Base-by-base conservation (phyloP, 129 eudicot species). In the Saussurea involucrata region DNA sequence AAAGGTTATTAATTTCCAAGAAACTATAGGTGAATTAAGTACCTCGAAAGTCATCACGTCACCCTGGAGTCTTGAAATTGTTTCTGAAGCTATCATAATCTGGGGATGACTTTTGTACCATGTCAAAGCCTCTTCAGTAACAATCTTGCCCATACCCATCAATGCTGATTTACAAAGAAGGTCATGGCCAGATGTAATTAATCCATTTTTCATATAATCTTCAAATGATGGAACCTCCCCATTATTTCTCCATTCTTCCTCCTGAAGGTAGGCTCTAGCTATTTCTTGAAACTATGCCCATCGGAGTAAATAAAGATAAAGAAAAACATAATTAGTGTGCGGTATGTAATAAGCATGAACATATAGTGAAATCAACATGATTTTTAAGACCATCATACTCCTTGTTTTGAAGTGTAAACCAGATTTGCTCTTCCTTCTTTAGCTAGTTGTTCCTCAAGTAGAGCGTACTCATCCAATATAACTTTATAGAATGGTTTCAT, bases 331-430 rank as follows among this genome's bases (percentile, higher is more conserved):
- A n/a, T n/a, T n/a, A n/a, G n/a, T n/a, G n/a, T n/a, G n/a, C n/a
- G n/a, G n/a, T n/a, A n/a, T n/a, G n/a, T n/a, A 42, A 32, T 32
- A 42, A 42, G 15, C 1, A 42, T 9, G 53, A 42, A 42, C 1
- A 8, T 42, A 42, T 32, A 42, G 53, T 42, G 12, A 11, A 32
- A 32, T n/a, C n/a, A n/a, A n/a, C 36, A 32, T 32, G 36, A 32
- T n/a, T n/a, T n/a, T n/a, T n/a, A n/a, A n/a, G n/a, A n/a, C n/a
- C 28, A 31, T 4, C 61, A 34, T 78, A 78, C 83, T 0, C 15
- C 77, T 55, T 79, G 66, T 71, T 40, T 79, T 3, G 72, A 31
- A 24, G 36, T 29, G 1, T 60, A 12, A 15, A 44, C 49, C 1
- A 33, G 46, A 42, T 55, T 24, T 20, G 69, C 4, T 55, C 40